Evolutionary conservation across 805 yeast genomes (phyloP), one percentile per base, ranked within the genome.

Genomic region (Hermanozyma aechmeae): DNA sequence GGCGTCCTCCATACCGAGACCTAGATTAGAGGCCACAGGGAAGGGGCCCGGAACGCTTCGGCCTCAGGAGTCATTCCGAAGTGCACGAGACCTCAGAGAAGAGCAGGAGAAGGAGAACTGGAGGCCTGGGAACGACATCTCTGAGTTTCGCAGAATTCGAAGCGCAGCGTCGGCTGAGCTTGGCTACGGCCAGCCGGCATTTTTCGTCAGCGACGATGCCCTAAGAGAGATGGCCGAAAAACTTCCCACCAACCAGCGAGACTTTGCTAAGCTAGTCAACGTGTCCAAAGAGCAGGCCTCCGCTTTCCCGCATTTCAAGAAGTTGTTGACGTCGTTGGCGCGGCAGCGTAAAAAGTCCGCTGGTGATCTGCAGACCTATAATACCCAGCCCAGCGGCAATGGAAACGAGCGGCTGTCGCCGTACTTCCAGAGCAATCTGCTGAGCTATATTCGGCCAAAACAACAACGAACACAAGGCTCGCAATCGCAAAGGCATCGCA

Each of bases 171-270:
- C 10, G 20, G 9, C 20, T 1, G 59, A 57, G 20, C 35, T 65
- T 21, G 59, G 58, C 13, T 58, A 46, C 24, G 48, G 50, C 39
- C 48, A 26, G 27, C 33, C 46, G 5, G 27, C 31, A 13, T 46
- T 42, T 20, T 38, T 49, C 11, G 28, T 58, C 3, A 34, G 46
- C 15, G 63, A 59, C 24, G 39, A 30, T 2, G 39, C 73, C 0
- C 45, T 77, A 33, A 61, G 63, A 34, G 76, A 72, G 25, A 67
- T 78, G 74, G 73, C 82, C 0, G 38, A 48, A 13, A 58, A 53
- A 28, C 54, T 78, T 18, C 85, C 86, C 2, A 58, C 61, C 2
- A 65, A 62, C 11, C 63, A 64, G 25, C 47, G 43, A 12, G 78
- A 64, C 23, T 79, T 60, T 46, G 50, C 57, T 5, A 47, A 43